Percentiles rank a stretch among this genome's conserved stretches.
Evolutionary conservation across 768 basidiomycete species (phyloP).

Genomic region (Strobilomyces confusus): DNA sequence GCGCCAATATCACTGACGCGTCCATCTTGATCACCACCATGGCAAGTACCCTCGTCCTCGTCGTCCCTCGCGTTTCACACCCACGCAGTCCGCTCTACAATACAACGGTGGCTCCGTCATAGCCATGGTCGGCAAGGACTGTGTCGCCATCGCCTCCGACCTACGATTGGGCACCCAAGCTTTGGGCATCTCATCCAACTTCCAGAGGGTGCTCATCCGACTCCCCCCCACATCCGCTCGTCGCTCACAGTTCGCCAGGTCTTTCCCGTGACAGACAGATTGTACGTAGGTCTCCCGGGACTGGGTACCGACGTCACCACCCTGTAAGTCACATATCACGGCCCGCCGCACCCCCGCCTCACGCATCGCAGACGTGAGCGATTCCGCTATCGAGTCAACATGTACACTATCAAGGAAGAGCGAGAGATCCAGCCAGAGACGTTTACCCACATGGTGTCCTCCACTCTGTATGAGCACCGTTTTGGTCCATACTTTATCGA

Average conservation of each 20-base stretch:
- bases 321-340: constrained; percentile 48
- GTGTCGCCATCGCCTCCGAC: constrained; percentile 97
- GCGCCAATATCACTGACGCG: constrained; percentile 16
- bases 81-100: constrained; percentile 77
- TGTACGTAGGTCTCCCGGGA: constrained; percentile 89
- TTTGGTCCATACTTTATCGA: constrained; percentile 97
- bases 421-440: constrained; percentile 95
- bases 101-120: constrained; percentile 97
- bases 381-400: constrained; percentile 92
- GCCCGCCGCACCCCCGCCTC: neutral
- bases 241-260: constrained; percentile 47
- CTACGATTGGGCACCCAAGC: constrained; percentile 86
- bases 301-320: constrained; percentile 92
- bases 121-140: constrained; percentile 99
- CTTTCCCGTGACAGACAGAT: constrained; percentile 89
- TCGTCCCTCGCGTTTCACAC: constrained; percentile 3
- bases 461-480: constrained; percentile 91
- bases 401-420: constrained; percentile 99
- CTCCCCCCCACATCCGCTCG: constrained; percentile 11
- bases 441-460: constrained; percentile 92
- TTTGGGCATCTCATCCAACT: constrained; percentile 83
- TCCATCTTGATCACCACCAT: constrained; percentile 16
- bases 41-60: constrained; percentile 14
- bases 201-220: constrained; percentile 72
- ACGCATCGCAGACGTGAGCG: constrained; percentile 64